phyloP scores from a whole-genome alignment of 805 yeast genomes.

The Kluyveromyces aestuarii region DNA sequence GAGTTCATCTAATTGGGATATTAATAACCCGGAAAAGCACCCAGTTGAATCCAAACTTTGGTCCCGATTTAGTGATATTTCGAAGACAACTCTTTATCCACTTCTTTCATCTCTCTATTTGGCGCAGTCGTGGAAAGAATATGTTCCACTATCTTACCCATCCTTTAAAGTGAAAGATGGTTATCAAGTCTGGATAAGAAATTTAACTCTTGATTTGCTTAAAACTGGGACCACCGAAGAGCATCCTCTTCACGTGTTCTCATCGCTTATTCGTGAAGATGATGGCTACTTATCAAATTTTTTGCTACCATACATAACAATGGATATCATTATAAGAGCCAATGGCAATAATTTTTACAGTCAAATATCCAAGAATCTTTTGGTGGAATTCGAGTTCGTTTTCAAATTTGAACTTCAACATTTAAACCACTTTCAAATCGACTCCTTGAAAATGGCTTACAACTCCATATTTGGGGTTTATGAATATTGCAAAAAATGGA shows the following conservation, averaged over 20 bases:
- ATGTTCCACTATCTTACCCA: slow-evolving; percentile 49
- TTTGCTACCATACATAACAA: slow-evolving; percentile 65
- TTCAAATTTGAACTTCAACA: slow-evolving; percentile 39
- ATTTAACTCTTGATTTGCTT: slow-evolving; percentile 58
- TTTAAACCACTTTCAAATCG: slow-evolving; percentile 46
- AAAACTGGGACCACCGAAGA: slow-evolving; percentile 26
- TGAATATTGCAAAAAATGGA: slow-evolving; percentile 81
- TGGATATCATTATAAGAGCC: slow-evolving; percentile 50
- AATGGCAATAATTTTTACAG: slow-evolving; percentile 34
- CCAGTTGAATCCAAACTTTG: slow-evolving; percentile 37
- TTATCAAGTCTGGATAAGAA: slow-evolving; percentile 64
- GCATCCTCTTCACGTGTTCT: slow-evolving; percentile 51
- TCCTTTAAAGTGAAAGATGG: slow-evolving; percentile 46
- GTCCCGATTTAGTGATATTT: slow-evolving; percentile 52
- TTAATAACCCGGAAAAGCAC: slow-evolving; percentile 16
- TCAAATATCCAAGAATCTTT: slow-evolving; percentile 36
- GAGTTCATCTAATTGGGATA: slow-evolving; percentile 27
- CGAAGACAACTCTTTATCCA: slow-evolving; percentile 69
- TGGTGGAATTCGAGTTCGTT: slow-evolving; percentile 51
- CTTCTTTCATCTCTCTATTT: slow-evolving; percentile 62
- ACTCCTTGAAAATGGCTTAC: slow-evolving; percentile 54
- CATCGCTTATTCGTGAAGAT: slow-evolving; percentile 57
- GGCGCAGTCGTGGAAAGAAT: slow-evolving; percentile 43
- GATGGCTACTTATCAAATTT: slow-evolving; percentile 63
- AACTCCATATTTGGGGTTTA: slow-evolving; percentile 68